Percentiles rank a stretch among this genome's conserved stretches.
phyloP scores from a whole-genome alignment of 306 rosid genomes.

The Aeschynomene evenia region DNA sequence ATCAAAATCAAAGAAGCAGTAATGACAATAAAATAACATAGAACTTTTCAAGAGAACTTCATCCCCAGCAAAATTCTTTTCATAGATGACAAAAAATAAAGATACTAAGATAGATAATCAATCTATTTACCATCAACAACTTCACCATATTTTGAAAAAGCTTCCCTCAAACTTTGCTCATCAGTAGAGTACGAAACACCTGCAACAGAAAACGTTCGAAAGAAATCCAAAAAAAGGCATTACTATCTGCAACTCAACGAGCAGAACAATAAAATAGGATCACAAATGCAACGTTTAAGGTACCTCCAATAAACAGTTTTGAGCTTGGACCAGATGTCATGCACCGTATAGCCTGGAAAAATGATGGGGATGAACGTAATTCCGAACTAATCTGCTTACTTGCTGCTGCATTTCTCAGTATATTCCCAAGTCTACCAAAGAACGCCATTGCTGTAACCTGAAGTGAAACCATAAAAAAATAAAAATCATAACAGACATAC shows the following conservation, averaged over 20 bases:
- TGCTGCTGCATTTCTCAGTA: slow-evolving; percentile 55
- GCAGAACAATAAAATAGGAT: not conserved
- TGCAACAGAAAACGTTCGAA: slow-evolving; percentile 28
- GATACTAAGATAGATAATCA: not conserved
- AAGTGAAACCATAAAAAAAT: not conserved
- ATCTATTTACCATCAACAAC: slow-evolving; percentile 67
- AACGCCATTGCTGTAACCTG: slow-evolving; percentile 71
- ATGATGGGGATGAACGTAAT: slow-evolving; percentile 45
- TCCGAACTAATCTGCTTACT: slow-evolving; percentile 48
- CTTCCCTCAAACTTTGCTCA: slow-evolving; percentile 64
- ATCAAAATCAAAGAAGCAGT: slow-evolving; percentile 10
- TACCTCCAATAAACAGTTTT: slow-evolving; percentile 89
- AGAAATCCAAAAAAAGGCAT: not conserved
- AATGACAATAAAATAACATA: not conserved
- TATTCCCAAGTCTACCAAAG: slow-evolving; percentile 70
- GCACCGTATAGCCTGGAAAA: slow-evolving; percentile 64
- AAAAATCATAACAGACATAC: not conserved
- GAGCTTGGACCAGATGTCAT: slow-evolving; percentile 58
- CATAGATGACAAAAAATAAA: not conserved
- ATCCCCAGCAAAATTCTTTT: not conserved
- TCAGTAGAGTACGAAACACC: slow-evolving; percentile 74
- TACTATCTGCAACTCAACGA: not conserved
- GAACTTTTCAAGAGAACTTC: not conserved
- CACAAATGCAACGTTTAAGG: not conserved
- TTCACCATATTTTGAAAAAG: slow-evolving; percentile 74